Evolutionary conservation across 208 protist genomes (phyloP), one percentile per base, ranked within the genome.

Genomic region (Wallacemonas sp.): DNA sequence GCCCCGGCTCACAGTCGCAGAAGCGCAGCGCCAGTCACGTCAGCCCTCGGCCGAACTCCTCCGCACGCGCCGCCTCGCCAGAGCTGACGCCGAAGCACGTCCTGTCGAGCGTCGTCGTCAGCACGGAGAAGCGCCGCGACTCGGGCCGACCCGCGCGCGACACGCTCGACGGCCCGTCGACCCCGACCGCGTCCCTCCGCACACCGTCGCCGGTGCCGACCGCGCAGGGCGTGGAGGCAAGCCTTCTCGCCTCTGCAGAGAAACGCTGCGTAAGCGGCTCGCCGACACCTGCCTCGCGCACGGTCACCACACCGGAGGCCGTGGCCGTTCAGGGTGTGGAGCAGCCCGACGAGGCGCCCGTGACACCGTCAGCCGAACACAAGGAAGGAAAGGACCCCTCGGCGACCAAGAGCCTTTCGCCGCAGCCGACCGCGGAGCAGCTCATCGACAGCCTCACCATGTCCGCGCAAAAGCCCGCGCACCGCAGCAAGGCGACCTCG

Each of bases 21-120:
- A 55, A 28, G 25, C 48, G 48, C 54, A 25, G 54, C 25, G 16
- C n/a, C n/a, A 10, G 14, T 38, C 20, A 31, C 23, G 20, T 26
- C 7, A 70, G 67, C 14, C 70, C 67, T 11, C 68, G 66, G 65
- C 69, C 67, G 2, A 74, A 32, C 18, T 4, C 61, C 11, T 32
- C 44, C 2, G 7, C 46, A 26, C 25, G 28, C 26, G 77, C 79
- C 20, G 41, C 71, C 28, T 84, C 79, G 29, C 79, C 79, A 39
- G 77, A 67, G 63, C 74, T 72, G 8, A 84, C 79, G 10, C 76
- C 79, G 3, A 67, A 77, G 29, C 64, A 84, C 74, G 70, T 83
- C 31, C 63, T 79, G 42, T 39, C 25, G 26, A 82, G 77, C 68
- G 74, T 82, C 33, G 22, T 71, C 36, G 52, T 67, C 26, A 57